Evolutionary conservation across 2,329 filamentous ascomycete genomes (phyloP).

Genomic region (Aureobasidium leucospermi): DNA sequence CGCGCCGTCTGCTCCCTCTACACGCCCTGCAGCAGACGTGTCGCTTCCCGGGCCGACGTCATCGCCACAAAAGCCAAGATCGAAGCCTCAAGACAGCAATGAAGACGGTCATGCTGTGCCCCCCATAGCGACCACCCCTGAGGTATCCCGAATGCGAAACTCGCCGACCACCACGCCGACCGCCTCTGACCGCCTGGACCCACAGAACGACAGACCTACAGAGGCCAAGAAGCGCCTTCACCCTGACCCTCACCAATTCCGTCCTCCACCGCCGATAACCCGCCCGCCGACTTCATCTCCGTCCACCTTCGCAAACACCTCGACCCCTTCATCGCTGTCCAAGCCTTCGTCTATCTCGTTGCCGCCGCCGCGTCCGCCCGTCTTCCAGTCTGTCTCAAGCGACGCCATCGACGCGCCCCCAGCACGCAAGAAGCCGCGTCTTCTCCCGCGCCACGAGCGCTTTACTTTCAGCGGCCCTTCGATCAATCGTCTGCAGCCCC

Average conservation of each 20-base stretch:
- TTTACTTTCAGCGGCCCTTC: conserved; percentile 17
- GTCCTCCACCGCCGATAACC: background rate
- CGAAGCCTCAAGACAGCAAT: background rate
- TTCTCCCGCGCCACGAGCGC: conserved; percentile 19
- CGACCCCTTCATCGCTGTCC: background rate
- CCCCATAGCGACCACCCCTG: background rate
- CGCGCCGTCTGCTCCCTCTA: background rate
- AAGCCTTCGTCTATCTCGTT: background rate
- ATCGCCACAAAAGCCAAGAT: background rate
- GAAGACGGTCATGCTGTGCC: background rate
- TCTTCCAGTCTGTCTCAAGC: conserved; percentile 2
- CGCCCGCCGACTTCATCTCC: background rate
- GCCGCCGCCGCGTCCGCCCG: background rate
- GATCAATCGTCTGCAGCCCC: conserved; percentile 28
- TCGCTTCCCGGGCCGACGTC: background rate
- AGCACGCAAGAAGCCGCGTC: conserved; percentile 17
- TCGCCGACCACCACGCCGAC: background rate
- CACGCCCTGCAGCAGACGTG: background rate
- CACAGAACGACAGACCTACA: background rate
- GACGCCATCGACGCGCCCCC: conserved; percentile 3
- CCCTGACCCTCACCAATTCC: conserved; percentile 9
- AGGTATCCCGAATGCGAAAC: conserved; percentile 2
- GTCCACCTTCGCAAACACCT: background rate
- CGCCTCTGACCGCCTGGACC: background rate
- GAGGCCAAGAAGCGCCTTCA: conserved; percentile 9